Evolutionary conservation across 208 protist genomes (phyloP).

Genomic region (Wallacemonas sp.): DNA sequence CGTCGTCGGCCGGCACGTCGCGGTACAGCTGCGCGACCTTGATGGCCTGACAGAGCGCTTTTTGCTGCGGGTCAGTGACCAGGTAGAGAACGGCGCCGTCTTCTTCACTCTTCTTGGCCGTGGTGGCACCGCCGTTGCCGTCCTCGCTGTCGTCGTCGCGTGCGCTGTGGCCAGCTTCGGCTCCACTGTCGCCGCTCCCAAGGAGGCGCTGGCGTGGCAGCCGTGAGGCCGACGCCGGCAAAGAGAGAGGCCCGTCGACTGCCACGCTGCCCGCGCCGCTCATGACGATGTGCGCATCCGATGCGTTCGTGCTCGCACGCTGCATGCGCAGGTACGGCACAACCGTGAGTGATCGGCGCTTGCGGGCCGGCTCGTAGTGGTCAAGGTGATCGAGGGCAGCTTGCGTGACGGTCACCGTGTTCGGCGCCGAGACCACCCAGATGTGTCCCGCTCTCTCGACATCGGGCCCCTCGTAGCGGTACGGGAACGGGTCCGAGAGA

Average conservation of each 20-base stretch:
- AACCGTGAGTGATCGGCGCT: background rate
- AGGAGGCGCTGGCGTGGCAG: too few species aligned
- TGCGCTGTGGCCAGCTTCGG: too few species aligned
- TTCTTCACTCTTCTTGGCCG: background rate
- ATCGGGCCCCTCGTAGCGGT: slow-evolving; percentile 45
- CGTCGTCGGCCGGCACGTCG: background rate
- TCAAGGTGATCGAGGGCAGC: slow-evolving; percentile 15
- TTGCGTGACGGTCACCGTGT: slow-evolving; percentile 31
- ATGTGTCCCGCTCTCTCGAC: slow-evolving; percentile 33
- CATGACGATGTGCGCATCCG: background rate
- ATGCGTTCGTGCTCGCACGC: background rate
- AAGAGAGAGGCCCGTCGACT: too few species aligned
- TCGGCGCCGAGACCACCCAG: slow-evolving; percentile 43
- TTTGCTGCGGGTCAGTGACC: slow-evolving; percentile 1
- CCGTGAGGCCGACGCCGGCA: too few species aligned
- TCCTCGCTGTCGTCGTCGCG: too few species aligned
- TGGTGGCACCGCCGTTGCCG: background rate
- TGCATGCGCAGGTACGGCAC: background rate
- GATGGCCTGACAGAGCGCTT: background rate
- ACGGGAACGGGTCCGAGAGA: slow-evolving; percentile 21
- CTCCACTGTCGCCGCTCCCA: too few species aligned
- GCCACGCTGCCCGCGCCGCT: too few species aligned
- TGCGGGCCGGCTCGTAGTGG: background rate
- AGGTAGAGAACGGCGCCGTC: background rate
- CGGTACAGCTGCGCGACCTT: background rate